A percentile compares a stretch with the other conserved stretches of the same genome.
Evolutionary conservation across 805 yeast species (phyloP).

Genomic region (Candida ovalis): DNA sequence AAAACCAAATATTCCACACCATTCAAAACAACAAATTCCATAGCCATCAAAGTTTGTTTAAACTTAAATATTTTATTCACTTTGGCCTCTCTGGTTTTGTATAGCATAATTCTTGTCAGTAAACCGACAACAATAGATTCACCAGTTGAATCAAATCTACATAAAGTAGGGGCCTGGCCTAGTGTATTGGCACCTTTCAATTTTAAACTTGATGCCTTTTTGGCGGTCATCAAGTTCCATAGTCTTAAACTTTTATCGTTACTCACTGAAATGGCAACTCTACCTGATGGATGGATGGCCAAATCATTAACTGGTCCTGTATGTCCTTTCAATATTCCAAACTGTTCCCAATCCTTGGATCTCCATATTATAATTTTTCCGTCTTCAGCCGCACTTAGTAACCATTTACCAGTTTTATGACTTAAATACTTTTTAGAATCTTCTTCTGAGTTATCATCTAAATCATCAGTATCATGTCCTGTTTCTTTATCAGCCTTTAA

Average conservation of each 20-base stretch:
- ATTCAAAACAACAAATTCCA: conserved; percentile 47
- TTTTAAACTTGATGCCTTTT: conserved; percentile 83
- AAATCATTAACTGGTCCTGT: conserved; percentile 77
- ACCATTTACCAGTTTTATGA: conserved; percentile 73
- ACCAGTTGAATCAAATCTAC: conserved; percentile 50
- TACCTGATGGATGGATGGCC: conserved; percentile 85
- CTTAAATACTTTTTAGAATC: conserved; percentile 8
- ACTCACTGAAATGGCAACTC: conserved; percentile 86
- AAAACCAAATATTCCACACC: conserved; percentile 55
- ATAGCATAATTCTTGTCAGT: conserved; percentile 59
- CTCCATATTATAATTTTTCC: conserved; percentile 91
- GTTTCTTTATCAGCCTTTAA: conserved; percentile 13
- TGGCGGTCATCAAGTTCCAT: conserved; percentile 97
- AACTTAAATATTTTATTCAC: conserved; percentile 51
- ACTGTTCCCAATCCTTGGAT: conserved; percentile 93
- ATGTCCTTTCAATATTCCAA: conserved; percentile 88
- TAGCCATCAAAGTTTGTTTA: conserved; percentile 58
- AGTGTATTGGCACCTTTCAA: conserved; percentile 63
- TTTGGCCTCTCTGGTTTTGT: conserved; percentile 58
- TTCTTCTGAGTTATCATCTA: conserved; percentile 7
- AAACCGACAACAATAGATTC: conserved; percentile 73
- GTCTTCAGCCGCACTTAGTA: conserved; percentile 86
- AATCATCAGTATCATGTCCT: conserved; percentile 19
- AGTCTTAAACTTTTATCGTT: conserved; percentile 78
- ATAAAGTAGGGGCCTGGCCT: conserved; percentile 42